Evolutionary conservation across 306 rosid species (phyloP), one percentile per base, ranked within the genome.

Genomic region (Oxytropis ochrocephala): DNA sequence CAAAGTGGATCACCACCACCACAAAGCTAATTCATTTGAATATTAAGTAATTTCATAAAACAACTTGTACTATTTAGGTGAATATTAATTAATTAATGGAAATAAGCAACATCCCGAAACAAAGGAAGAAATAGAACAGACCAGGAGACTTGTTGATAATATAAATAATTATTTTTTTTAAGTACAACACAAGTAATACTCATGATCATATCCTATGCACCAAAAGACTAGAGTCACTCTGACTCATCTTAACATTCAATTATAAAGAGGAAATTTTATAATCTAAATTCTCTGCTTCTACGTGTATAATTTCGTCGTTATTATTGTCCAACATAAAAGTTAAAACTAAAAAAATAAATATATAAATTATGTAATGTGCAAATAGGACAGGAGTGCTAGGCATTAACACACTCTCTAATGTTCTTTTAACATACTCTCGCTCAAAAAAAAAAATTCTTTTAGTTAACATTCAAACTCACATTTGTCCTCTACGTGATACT

Each of bases 1-100:
- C 33, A 2, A 6, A 52, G 63, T 74, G 75, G 66, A 70, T n/a
- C n/a, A 70, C 70, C 75, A 17, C 71, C 75, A 17, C 71, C 70
- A 75, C 70, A 70, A 56, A 51, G 24, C 48, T 18, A 19, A 4
- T 32, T 55, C 6, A 19, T 56, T 56, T 10, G 21, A 75, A 30
- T 39, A 69, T 54, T 35, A 29, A 51, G 44, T 0, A 42, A 44
- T 0, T 39, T 32, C 36, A 5, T 42, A 44, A 73, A 61, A 46
- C 48, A 42, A n/a, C 33, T 72, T 39, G 36, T 69, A 41, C 55
- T 42, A 41, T 38, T 66, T 29, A 67, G 8, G 48, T 69, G 7
- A 21, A 29, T 53, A 18, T 8, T 60, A 16, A 67, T 67, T 79
- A 8, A 54, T 56, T 67, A 24, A 7, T 49, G 52, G 54, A 55